These are phyloP conservation scores for Cytospora chrysosperma DNA, from an alignment of 2,329 filamentous ascomycete genomes.

Conservation along the genomic window DNA sequence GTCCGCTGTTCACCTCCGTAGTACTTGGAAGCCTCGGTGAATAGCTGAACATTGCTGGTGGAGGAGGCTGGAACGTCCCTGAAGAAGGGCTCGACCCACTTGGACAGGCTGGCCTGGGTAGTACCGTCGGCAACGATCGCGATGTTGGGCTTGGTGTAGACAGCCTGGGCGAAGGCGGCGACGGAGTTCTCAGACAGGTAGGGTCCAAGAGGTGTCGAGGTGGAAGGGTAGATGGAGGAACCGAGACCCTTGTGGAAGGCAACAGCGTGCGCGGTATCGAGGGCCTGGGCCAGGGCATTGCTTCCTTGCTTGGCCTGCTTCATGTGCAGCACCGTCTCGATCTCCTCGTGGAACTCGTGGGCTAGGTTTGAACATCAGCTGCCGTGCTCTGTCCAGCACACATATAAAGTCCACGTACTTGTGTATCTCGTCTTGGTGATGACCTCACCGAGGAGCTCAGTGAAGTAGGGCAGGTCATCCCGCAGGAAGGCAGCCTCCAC, in stretches of 20 bases:
- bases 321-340: conserved; percentile 72
- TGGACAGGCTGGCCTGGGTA: conserved; percentile 70
- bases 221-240: conserved; percentile 69
- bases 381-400: conserved; percentile 13
- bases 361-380: conserved; percentile 49
- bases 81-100: conserved; percentile 96
- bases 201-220: conserved; percentile 69
- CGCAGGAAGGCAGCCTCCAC: conserved; percentile 93
- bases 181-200: conserved; percentile 79
- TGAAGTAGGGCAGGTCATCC: conserved; percentile 95
- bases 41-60: conserved; percentile 52
- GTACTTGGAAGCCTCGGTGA: conserved; percentile 74
- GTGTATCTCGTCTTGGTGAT: conserved; percentile 84
- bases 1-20: conserved; percentile 93
- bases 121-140: conserved; percentile 89
- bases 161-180: conserved; percentile 71
- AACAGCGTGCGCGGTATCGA: conserved; percentile 81
- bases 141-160: conserved; percentile 87
- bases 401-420: conserved; percentile 48
- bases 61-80: conserved; percentile 60
- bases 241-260: conserved; percentile 95
- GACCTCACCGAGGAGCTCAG: conserved; percentile 92
- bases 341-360: conserved; percentile 87
- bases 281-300: conserved; percentile 65
- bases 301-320: conserved; percentile 72